phyloP scores from a whole-genome alignment of 202 grass and related monocot species.

The Musa balbisiana region DNA sequence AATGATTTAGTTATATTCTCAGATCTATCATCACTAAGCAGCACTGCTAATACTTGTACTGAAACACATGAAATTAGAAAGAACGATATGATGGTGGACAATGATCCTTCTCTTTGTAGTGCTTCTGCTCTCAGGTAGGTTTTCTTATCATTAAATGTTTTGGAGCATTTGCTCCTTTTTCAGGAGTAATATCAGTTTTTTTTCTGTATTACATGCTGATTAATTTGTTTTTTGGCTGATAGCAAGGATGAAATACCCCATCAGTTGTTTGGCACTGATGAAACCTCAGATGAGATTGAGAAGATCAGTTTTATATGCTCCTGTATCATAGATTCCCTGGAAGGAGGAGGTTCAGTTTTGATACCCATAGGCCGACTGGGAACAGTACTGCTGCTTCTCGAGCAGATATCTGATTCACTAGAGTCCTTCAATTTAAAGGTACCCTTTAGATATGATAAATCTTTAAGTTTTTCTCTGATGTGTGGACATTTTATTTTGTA shows the following conservation, averaged over 20 bases:
- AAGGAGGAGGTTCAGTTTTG: conserved; percentile 77
- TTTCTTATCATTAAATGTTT: conserved; percentile 18
- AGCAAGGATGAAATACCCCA: conserved; percentile 29
- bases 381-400: conserved; percentile 52
- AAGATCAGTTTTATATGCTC: conserved; percentile 77
- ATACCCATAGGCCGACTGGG: conserved; percentile 55
- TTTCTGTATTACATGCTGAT: conserved; percentile 19
- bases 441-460: neutral
- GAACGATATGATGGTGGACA: conserved; percentile 21
- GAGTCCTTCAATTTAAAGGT: conserved; percentile 53
- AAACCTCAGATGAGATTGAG: conserved; percentile 61
- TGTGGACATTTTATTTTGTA: neutral
- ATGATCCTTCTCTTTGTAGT: conserved; percentile 14
- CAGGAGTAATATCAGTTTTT: conserved; percentile 22
- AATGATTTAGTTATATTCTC: conserved; percentile 82
- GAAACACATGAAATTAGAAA: conserved; percentile 21
- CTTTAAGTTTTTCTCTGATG: neutral
- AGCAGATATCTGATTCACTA: conserved; percentile 47
- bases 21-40: conserved; percentile 61
- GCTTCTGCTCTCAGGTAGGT: conserved; percentile 10
- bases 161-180: neutral
- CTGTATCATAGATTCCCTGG: conserved; percentile 57
- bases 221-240: conserved; percentile 28
- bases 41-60: conserved; percentile 38
- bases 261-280: conserved; percentile 49